A percentile compares a stretch with the other conserved stretches of the same genome.
These are phyloP conservation scores for Populus hybrid DNA, from an alignment of 441 rosid species.

Conservation along the genomic window DNA sequence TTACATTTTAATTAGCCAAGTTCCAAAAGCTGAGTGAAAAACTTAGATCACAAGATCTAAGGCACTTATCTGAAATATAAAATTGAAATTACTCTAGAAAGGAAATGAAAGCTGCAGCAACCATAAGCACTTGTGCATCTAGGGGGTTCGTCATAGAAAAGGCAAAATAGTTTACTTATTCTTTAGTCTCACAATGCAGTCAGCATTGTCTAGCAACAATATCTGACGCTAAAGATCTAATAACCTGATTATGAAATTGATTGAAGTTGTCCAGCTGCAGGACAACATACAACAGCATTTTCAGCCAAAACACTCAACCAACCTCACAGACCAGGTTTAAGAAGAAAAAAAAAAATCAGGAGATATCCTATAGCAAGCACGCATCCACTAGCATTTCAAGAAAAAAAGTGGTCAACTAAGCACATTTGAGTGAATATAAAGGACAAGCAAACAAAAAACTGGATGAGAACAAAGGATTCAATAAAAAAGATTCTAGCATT, in stretches of 20 bases:
- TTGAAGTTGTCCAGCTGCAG: background rate
- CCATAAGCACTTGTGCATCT: background rate
- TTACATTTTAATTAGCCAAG: conserved; percentile 15
- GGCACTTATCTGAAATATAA: background rate
- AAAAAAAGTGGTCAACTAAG: background rate
- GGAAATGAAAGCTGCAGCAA: background rate
- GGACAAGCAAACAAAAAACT: background rate
- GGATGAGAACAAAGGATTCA: background rate
- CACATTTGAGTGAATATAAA: background rate
- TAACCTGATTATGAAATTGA: background rate
- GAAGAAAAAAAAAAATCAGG: background rate
- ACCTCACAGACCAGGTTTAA: background rate
- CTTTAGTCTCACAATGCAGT: background rate
- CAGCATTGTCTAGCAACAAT: background rate
- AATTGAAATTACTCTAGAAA: background rate
- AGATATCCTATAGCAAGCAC: background rate
- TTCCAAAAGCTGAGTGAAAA: conserved; percentile 8
- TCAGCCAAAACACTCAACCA: background rate
- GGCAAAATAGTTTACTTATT: background rate
- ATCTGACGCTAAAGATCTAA: background rate
- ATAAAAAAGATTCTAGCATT: background rate
- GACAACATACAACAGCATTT: background rate
- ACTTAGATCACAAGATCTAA: conserved; percentile 13
- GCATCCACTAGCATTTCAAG: background rate
- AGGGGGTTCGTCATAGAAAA: background rate